Evolutionary conservation across 305 asterid genomes (phyloP), one percentile per base, ranked within the genome.

Genomic region (Solanum hybrid): DNA sequence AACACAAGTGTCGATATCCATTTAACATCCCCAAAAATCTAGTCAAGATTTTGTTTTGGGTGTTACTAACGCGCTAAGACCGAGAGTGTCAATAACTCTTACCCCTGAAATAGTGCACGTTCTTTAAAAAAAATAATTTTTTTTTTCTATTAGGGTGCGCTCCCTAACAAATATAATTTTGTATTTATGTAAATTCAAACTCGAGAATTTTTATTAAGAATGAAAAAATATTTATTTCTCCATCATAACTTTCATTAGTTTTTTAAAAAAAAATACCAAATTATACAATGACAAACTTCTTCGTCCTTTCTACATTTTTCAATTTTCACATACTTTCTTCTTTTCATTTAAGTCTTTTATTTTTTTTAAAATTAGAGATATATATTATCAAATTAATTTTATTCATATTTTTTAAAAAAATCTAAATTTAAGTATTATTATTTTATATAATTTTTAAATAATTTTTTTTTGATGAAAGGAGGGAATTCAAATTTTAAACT

Each of bases 151-250:
- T 57, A 0, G 10, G 10, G 5, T 15, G 8, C 3, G n/a, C 22
- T 15, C 0, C 7, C 0, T 17, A 57, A 57, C 24, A 57, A 45
- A 45, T 1, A 57, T 57, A 57, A 57, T 17, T 7, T 57, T 7
- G 1, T 24, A 68, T 10, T 68, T 68, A 17, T 17, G 0, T n/a
- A 2, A n/a, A 68, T 4, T 68, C 1, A 68, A 68, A n/a, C 3
- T n/a, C 4, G 0, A 68, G 0, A 10, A 0, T 2, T 68, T n/a
- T n/a, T n/a, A n/a, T 68, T 4, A 4, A n/a, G 3, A n/a, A n/a
- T 9, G 14, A 10, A 68, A 2, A 51, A 15, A 0, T 15, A 15
- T 51, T 15, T 1, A 5, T 51, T 0, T 51, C 9, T 15, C 3
- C 1, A 1, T 51, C 0, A 51, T 15, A 51, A 15, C 1, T 51